phyloP scores from a whole-genome alignment of 148 eudicot species.

The Vaccinium corymbosum region DNA sequence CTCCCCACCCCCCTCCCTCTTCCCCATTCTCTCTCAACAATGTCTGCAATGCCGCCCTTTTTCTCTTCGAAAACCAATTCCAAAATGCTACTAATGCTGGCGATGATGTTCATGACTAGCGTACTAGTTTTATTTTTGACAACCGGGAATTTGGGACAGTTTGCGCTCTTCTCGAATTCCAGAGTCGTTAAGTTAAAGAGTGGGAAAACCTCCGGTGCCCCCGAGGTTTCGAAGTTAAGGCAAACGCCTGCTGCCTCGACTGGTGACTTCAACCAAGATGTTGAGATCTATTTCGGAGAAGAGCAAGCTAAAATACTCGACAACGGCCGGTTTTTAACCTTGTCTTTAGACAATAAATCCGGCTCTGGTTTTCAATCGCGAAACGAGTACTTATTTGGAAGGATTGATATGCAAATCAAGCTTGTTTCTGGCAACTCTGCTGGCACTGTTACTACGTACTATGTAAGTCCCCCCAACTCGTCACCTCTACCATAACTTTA shows the following conservation, averaged over 20 bases:
- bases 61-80: not conserved
- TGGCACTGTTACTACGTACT: conserved; percentile 14
- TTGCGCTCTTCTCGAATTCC: not conserved
- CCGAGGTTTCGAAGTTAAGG: not conserved
- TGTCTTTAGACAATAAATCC: not conserved
- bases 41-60: not conserved
- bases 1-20: not conserved
- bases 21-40: not conserved
- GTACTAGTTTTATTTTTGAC: not conserved
- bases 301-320: not conserved
- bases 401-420: conserved; percentile 7
- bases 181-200: not conserved
- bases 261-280: not conserved
- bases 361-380: conserved; percentile 11
- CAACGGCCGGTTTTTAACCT: not conserved
- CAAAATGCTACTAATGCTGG: not conserved
- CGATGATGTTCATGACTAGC: conserved; percentile 3
- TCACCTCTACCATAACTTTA: not conserved
- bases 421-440: conserved; percentile 16
- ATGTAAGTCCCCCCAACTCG: not conserved
- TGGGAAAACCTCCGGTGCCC: not conserved
- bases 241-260: not conserved
- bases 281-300: not conserved
- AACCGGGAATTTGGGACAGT: not conserved
- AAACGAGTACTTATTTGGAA: not conserved